Base-by-base conservation (phyloP, 2,329 filamentous ascomycete genomes). In the Phialocephala sp. region DNA sequence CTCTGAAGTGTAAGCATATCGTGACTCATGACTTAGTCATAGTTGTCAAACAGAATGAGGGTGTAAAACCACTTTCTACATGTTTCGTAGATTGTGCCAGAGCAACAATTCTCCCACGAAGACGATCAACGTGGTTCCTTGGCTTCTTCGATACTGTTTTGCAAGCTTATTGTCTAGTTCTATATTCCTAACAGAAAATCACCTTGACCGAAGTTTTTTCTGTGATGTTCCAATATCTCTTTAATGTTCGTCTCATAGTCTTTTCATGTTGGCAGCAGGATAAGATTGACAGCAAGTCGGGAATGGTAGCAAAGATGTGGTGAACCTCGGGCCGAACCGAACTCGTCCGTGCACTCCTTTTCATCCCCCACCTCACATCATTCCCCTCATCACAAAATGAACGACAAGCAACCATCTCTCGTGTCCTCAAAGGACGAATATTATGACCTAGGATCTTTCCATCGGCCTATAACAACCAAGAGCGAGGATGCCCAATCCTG, bases 401-500 rank as follows among this genome's bases (percentile, higher is more conserved):
- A 12, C 18, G 11, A 45, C 20, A 11, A 15, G 2, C 39, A 27
- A 18, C 20, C 24, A 47, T 2, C 4, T 22, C 32, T 14, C 6
- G 20, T 22, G 9, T 20, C 14, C 9, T 58, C 52, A 2, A 39
- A n/a, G 32, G 55, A 56, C 8, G 64, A 70, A 2, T 75, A 75
- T 37, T 75, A 71, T 36, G 55, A 92, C 69, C 84, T 92, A 1
- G 90, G 90, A 63, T 74, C 79, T 0, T 88, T 85, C 73, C 77
- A 80, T 37, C 84, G 86, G n/a, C 71, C 78, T 2, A 79, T 92
- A 55, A 87, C 78, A 41, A 87, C 88, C 0, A 76, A 71, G 18
- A 86, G 75, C 71, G 52, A 74, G 3, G 79, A 82, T 55, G 83
- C 87, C 1, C 86, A 91, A 72, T 79, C 71, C 8, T 93, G 91